These are phyloP conservation scores for Stropharia rugosoannulata DNA, from an alignment of 768 basidiomycete species.

Conservation along the genomic window DNA sequence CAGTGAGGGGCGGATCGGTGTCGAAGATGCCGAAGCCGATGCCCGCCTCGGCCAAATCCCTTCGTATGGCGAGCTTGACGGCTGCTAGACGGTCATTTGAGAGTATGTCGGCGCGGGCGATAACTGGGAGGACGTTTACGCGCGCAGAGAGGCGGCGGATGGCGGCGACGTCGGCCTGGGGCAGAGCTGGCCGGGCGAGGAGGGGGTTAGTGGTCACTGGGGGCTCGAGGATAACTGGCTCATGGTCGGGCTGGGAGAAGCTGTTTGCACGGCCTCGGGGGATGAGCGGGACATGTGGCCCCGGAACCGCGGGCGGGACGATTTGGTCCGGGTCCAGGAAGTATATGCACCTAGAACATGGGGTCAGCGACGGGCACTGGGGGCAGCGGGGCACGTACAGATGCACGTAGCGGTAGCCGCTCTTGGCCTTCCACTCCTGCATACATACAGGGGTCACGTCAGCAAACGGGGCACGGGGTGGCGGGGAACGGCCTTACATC, in stretches of 20 bases:
- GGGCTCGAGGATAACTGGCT: conserved; percentile 79
- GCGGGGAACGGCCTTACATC: conserved; percentile 54
- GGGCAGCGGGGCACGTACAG: conserved; percentile 48
- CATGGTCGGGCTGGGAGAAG: conserved; percentile 69
- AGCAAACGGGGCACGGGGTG: conserved; percentile 14
- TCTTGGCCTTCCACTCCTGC: conserved; percentile 71
- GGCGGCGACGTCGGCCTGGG: conserved; percentile 67
- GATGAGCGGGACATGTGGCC: conserved; percentile 65
- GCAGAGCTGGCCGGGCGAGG: conserved; percentile 66
- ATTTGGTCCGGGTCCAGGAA: conserved; percentile 85
- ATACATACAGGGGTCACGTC: conserved; percentile 5
- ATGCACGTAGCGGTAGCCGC: conserved; percentile 78
- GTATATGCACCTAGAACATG: conserved; percentile 68
- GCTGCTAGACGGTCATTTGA: conserved; percentile 79
- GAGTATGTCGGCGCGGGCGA: conserved; percentile 78
- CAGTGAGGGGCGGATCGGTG: conserved; percentile 41
- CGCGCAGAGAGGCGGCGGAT: conserved; percentile 79
- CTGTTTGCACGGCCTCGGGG: conserved; percentile 69
- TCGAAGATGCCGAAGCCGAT: conserved; percentile 92
- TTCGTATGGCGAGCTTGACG: conserved; percentile 76
- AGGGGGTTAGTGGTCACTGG: conserved; percentile 73
- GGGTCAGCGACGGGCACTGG: conserved; percentile 14
- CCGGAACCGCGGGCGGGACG: conserved; percentile 66
- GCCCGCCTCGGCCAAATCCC: conserved; percentile 80
- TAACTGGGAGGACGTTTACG: conserved; percentile 86